A percentile compares a stretch with the other conserved stretches of the same genome.
Evolutionary conservation across 768 basidiomycete genomes (phyloP).

Genomic region (Asterophora lycoperdoides): DNA sequence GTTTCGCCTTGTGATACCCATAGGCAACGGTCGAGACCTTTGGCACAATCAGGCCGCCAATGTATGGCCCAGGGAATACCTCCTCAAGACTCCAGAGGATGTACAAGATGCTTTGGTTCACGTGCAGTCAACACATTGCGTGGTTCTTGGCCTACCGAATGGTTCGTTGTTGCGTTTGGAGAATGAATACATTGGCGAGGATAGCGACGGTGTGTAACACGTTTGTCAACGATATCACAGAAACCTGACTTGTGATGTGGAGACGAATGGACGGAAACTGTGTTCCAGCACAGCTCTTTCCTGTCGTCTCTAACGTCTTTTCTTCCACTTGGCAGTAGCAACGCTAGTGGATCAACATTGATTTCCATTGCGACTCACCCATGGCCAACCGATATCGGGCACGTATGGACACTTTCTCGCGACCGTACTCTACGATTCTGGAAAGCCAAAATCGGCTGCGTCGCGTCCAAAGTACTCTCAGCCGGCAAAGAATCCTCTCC

Average conservation of each 20-base stretch:
- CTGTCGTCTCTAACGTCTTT: conserved; percentile 64
- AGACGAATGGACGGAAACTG: conserved; percentile 72
- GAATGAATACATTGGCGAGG: conserved; percentile 52
- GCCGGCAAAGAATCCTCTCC: conserved; percentile 30
- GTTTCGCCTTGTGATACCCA: conserved; percentile 66
- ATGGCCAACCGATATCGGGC: conserved; percentile 69
- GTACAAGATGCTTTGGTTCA: conserved; percentile 48
- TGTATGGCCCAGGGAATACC: conserved; percentile 66
- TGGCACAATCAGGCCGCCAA: conserved; percentile 53
- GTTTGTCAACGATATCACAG: not conserved
- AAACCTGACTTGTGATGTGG: conserved; percentile 13
- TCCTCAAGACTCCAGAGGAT: conserved; percentile 50
- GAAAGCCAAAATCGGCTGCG: conserved; percentile 72
- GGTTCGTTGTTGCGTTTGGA: conserved; percentile 70
- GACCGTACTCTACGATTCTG: conserved; percentile 83
- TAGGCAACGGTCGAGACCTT: conserved; percentile 45
- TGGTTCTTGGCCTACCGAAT: conserved; percentile 57
- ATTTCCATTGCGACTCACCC: conserved; percentile 70
- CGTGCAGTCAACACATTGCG: conserved; percentile 60
- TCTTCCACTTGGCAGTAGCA: conserved; percentile 48
- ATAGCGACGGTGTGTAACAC: conserved; percentile 49
- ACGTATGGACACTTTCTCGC: conserved; percentile 82
- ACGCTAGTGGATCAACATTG: conserved; percentile 52
- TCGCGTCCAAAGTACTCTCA: conserved; percentile 56
- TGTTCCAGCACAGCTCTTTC: conserved; percentile 63